Base-by-base conservation (phyloP, 208 protist genomes). In the Wallacemonas sp. region DNA sequence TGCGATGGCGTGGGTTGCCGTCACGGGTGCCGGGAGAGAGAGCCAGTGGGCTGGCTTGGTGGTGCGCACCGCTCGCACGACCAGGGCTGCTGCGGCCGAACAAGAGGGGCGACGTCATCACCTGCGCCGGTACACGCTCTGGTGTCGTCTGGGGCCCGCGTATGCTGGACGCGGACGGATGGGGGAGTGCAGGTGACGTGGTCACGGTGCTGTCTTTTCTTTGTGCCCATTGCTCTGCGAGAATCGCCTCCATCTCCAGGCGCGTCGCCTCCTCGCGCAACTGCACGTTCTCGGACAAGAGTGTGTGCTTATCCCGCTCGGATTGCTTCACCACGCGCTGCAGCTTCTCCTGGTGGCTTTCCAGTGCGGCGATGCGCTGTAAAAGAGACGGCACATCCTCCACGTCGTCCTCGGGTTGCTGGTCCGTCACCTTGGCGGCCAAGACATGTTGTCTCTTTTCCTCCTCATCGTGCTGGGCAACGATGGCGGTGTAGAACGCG, bases 401-500 rank as follows among this genome's bases (percentile, higher is more conserved):
- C 7, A 54, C 59, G 3, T 59, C 66, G n/a, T 80, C 72, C 18
- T 71, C 63, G 3, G 55, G 36, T 4, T 57, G 26, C 22, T 74
- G 62, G 7, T 55, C 45, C 57, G 72, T 63, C 8, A 26, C 44
- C 54, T 70, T 49, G 18, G n/a, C 11, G 1, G 10, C 44, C 3
- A 42, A 14, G 5, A 22, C 61, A 69, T 57, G 33, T 29, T 41
- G 8, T 44, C 64, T 45, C 26, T 78, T 82, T 62, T 87, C 82
- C 66, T 82, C 76, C 26, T 84, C 73, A 63, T 88, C 85, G 50
- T 88, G 86, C 38, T 91, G 89, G 0, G 76, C 70, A 5, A 91
- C 86, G 64, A 95, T 91, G 33, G 79, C 81, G 18, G 86, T 82
- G 62, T 95, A 95, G 52, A 95, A 89, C 5, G 81, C 67, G 64